These are phyloP conservation scores for Gynostemma pentaphyllum DNA, from an alignment of 306 rosid species.

Conservation along the genomic window DNA sequence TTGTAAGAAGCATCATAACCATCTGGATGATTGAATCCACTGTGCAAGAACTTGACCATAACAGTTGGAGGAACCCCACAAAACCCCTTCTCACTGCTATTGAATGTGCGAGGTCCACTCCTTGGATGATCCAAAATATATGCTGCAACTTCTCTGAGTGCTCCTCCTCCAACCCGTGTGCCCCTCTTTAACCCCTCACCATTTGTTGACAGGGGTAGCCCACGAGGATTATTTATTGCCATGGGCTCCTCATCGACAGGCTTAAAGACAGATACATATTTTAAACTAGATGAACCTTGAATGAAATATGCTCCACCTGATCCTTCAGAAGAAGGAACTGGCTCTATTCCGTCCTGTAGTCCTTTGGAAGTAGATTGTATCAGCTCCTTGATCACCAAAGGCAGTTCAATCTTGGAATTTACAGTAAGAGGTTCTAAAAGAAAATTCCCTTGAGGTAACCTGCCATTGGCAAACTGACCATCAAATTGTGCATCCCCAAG, in stretches of 20 bases:
- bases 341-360: no score
- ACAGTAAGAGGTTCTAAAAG: no score
- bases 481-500: no score
- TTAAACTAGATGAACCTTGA: conserved; percentile 48
- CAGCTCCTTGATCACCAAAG: conserved; percentile 35
- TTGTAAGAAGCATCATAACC: conserved; percentile 25
- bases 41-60: conserved; percentile 39
- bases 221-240: conserved; percentile 58
- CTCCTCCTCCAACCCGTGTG: conserved; percentile 48
- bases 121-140: conserved; percentile 56
- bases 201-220: conserved; percentile 33
- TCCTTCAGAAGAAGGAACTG: no score
- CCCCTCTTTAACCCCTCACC: conserved; percentile 63
- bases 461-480: no score
- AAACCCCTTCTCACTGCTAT: conserved; percentile 25
- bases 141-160: conserved; percentile 59
- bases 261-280: conserved; percentile 57
- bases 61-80: conserved; percentile 55
- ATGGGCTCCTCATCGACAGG: conserved; percentile 70
- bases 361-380: no score
- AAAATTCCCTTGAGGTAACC: no score
- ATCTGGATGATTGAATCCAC: conserved; percentile 35
- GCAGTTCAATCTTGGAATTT: conserved; percentile 20
- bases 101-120: conserved; percentile 21
- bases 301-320: no score